These are phyloP conservation scores for Clarireedia homoeocarpa DNA, from an alignment of 2,329 filamentous ascomycete genomes.

Conservation along the genomic window DNA sequence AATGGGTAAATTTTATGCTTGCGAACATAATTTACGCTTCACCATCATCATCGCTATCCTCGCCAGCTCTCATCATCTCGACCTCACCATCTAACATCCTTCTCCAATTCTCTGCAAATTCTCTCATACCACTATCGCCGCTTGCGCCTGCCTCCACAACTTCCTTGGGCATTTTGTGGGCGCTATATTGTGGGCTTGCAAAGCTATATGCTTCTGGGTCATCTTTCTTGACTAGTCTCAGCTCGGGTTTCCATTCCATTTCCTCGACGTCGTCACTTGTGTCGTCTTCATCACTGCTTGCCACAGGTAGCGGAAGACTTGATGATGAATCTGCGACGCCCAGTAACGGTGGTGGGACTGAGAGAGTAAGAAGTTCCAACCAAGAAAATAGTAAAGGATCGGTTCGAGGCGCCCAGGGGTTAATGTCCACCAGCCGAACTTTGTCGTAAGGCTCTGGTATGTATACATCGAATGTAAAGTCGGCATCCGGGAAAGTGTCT, in stretches of 20 bases:
- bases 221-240: slow-evolving; percentile 73
- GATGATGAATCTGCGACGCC: slow-evolving; percentile 35
- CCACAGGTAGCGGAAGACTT: slow-evolving; percentile 27
- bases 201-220: slow-evolving; percentile 88
- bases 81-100: slow-evolving; percentile 41
- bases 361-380: slow-evolving; percentile 72
- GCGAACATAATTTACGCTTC: not conserved
- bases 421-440: slow-evolving; percentile 82
- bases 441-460: slow-evolving; percentile 56
- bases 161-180: slow-evolving; percentile 90
- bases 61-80: slow-evolving; percentile 31
- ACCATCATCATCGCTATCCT: slow-evolving; percentile 30
- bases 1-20: not conserved
- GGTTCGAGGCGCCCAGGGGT: slow-evolving; percentile 85
- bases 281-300: slow-evolving; percentile 36
- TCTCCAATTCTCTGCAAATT: slow-evolving; percentile 73
- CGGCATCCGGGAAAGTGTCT: slow-evolving; percentile 72
- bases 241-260: slow-evolving; percentile 58
- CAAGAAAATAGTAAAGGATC: slow-evolving; percentile 87
- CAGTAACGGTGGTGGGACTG: slow-evolving; percentile 50
- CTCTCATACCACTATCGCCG: slow-evolving; percentile 68
- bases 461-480: slow-evolving; percentile 89
- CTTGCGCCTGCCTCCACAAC: slow-evolving; percentile 67
- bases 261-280: slow-evolving; percentile 44
- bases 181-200: slow-evolving; percentile 78